Conservation (phyloP, 345 rosid genomes). For the Pelargonium nanum region DNA sequence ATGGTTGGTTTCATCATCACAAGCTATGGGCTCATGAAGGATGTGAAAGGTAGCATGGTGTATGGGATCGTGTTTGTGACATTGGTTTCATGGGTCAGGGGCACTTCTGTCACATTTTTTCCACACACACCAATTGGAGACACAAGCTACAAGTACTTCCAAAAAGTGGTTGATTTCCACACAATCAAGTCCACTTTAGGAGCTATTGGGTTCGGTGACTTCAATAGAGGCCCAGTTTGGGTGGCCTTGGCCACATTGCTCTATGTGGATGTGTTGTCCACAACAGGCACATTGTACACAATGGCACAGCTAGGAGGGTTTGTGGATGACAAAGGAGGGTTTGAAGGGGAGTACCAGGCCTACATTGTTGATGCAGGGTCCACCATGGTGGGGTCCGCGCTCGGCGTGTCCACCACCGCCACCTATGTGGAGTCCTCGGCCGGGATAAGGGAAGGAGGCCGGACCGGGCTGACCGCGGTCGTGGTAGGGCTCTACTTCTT, state of each 20-base stretch:
- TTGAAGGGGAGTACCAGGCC: conserved; percentile 77
- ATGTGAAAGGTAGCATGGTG: conserved; percentile 73
- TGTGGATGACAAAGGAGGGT: conserved; percentile 42
- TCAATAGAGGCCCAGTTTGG: conserved; percentile 56
- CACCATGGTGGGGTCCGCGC: conserved; percentile 52
- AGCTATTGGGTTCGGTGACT: conserved; percentile 46
- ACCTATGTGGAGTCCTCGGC: conserved; percentile 78
- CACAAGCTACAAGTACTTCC: conserved; percentile 50
- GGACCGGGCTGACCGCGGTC: conserved; percentile 78
- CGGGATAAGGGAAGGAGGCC: conserved; percentile 82
- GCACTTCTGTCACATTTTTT: conserved; percentile 58
- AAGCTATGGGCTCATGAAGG: conserved; percentile 57
- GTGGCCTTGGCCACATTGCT: conserved; percentile 53
- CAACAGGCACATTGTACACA: conserved; percentile 64
- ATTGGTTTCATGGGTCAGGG: conserved; percentile 68
- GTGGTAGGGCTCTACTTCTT: conserved; percentile 47
- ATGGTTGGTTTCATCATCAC: conserved; percentile 52
- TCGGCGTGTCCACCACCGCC: conserved; percentile 61
- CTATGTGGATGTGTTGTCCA: conserved; percentile 62
- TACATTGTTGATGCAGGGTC: conserved; percentile 73
- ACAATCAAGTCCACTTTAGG: conserved; percentile 65
- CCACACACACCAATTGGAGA: conserved; percentile 53
- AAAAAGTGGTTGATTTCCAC: conserved; percentile 58
- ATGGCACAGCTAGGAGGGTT: conserved; percentile 79
- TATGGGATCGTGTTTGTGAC: conserved; percentile 65